Evolutionary conservation across 257 asterid species (phyloP), one percentile per base, ranked within the genome.

Genomic region (Eucommia ulmoides): DNA sequence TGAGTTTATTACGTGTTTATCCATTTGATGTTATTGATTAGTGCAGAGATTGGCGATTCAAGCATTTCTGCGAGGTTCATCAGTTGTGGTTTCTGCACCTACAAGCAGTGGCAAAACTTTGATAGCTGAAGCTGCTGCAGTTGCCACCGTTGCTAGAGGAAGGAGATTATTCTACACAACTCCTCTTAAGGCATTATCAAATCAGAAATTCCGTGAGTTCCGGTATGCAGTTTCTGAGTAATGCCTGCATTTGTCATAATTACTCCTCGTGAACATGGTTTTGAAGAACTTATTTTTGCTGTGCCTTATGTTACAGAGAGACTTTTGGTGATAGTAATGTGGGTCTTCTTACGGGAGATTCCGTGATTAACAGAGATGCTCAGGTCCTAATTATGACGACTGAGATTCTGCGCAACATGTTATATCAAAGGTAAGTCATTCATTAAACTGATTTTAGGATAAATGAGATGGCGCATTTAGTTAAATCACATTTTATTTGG

Each of bases 71-170:
- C 73, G 80, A 65, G 98, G 96, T 23, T 91, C 95, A 14, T 91
- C 98, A 20, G 94, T 86, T 21, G 98, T 91, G 49, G 96, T 91
- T 33, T 91, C 98, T 64, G 98, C 98, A 51, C 98, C 98, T n/a
- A 91, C 98, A 1, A 91, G 98, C 67, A 91, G 98, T 61, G 98
- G 98, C 18, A 91, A 91, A 72, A 91, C 98, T 48, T 81, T 91
- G 83, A 86, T 91, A 56, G 98, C 98, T n/a, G 98, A 91, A 74
- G 82, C 93, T 65, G 96, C 98, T 20, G 98, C 96, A 8, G 88
- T 91, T 60, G 93, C 98, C 24, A 86, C 96, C 7, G 76, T 81
- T 5, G 82, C 96, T 22, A 76, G 79, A 56, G 92, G 96, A 61
- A 78, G 73, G 78, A 78, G 91, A 79, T 68, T 91, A 64, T 91